Base-by-base conservation (phyloP, 805 yeast species). In the Schwanniomyces polymorphus region DNA sequence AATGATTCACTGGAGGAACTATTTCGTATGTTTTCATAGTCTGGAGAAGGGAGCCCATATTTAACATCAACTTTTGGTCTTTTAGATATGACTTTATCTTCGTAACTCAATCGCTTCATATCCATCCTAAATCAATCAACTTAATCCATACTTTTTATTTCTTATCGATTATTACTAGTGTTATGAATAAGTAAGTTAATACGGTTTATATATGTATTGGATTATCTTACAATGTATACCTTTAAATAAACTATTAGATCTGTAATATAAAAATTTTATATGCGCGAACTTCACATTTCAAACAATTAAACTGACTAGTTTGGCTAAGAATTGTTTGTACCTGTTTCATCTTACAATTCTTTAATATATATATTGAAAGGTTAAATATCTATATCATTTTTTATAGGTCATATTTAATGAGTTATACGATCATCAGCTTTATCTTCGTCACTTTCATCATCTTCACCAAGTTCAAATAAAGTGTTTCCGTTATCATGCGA, bases 401-500 rank as follows among this genome's bases (percentile, higher is more conserved):
- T 35, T 18, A 10, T 18, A 11, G 8, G 7, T 5, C 26, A 5
- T 37, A 18, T 9, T 37, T 28, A 29, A 27, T 41, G 35, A 21
- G 51, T 49, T 26, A 60, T 47, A 41, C 64, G 51, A 43, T 60
- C 60, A 47, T 60, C 63, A 34, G 46, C 48, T 27, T 41, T 62
- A 35, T 65, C 64, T 27, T 61, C 65, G 18, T 67, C 67, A 31
- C 65, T 70, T 25, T 51, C 61, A 6, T 65, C 70, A 11, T 63
- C 72, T 17, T 68, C 77, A 2, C 74, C 77, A 25, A 74, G 61
- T 45, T 73, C 76, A 51, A 73, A 73, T 33, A 73, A 61, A 1
- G 75, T 71, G 46, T 65, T 68, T 45, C 63, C 56, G 7, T 52
- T 54, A 10, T 54, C 50, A 27, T 41, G 37, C 5, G 42, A 34